Conservation (phyloP, 352 stramenopile species). For the Phytopythium aichiense region DNA sequence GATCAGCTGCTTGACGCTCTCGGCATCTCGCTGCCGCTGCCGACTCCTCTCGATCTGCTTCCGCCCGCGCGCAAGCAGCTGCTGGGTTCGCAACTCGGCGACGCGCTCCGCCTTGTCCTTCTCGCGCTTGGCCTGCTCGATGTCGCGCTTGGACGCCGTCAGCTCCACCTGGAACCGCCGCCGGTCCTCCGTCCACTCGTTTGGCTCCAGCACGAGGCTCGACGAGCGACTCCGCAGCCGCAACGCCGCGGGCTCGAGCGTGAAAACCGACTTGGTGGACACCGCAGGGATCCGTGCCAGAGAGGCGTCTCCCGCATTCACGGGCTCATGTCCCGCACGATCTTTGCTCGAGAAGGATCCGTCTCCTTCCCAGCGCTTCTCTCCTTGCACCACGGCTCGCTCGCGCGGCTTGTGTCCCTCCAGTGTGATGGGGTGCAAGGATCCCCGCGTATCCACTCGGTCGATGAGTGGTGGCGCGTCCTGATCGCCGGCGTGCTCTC, state of each 20-base stretch:
- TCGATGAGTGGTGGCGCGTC: slow-evolving; percentile 1
- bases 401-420: neutral
- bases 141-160: slow-evolving; percentile 32
- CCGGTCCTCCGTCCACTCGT: slow-evolving; percentile 42
- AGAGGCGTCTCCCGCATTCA: slow-evolving; percentile 10
- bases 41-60: slow-evolving; percentile 12
- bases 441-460: neutral
- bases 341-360: neutral
- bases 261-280: slow-evolving; percentile 9
- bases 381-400: neutral
- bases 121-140: slow-evolving; percentile 28
- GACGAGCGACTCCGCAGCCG: slow-evolving; percentile 10
- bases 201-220: slow-evolving; percentile 9
- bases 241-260: slow-evolving; percentile 30
- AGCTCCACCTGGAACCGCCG: slow-evolving; percentile 38
- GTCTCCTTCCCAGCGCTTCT: neutral
- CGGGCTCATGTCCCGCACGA: neutral
- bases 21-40: slow-evolving; percentile 35
- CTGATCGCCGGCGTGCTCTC: neutral
- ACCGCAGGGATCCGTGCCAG: slow-evolving; percentile 6
- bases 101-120: slow-evolving; percentile 36
- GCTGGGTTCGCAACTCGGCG: slow-evolving; percentile 31
- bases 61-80: slow-evolving; percentile 24
- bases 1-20: slow-evolving; percentile 41
- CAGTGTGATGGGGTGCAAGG: neutral